Conservation (phyloP, 768 basidiomycete species). For the Pulveroboletus frians region DNA sequence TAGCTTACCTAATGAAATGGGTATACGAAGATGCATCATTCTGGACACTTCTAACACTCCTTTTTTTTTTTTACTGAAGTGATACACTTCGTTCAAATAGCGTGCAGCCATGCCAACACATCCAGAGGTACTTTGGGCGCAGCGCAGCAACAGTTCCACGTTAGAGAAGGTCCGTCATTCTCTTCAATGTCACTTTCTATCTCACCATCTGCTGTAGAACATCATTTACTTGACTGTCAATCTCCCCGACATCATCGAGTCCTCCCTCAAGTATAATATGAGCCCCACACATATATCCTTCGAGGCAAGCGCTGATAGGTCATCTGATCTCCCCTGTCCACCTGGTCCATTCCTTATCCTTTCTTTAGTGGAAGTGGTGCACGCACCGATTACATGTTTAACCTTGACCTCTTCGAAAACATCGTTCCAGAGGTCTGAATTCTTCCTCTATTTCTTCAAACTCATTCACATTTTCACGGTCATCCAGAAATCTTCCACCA, state of each 20-base stretch:
- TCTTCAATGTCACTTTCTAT: not conserved
- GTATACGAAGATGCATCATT: constrained; percentile 20
- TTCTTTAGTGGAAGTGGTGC: constrained; percentile 35
- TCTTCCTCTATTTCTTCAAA: not conserved
- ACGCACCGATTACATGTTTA: constrained; percentile 67
- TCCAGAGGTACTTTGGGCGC: constrained; percentile 94
- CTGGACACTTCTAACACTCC: constrained; percentile 25
- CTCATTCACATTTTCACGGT: not conserved
- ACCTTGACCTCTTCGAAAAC: constrained; percentile 69
- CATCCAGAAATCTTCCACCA: constrained; percentile 10
- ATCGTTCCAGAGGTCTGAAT: constrained; percentile 64
- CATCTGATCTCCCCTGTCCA: constrained; percentile 21
- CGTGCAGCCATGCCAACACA: constrained; percentile 43
- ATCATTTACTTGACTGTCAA: constrained; percentile 82
- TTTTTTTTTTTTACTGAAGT: not conserved
- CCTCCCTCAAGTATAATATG: constrained; percentile 56
- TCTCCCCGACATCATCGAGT: constrained; percentile 63
- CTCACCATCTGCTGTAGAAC: constrained; percentile 49
- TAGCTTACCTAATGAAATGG: constrained; percentile 8
- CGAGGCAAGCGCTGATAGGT: constrained; percentile 64
- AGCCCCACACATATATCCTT: constrained; percentile 56
- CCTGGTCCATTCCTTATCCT: constrained; percentile 5
- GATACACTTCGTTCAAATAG: constrained; percentile 4
- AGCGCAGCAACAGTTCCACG: constrained; percentile 67
- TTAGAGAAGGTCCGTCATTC: constrained; percentile 57